These are phyloP conservation scores for Lasiodiplodia hormozganensis DNA, from an alignment of 2,329 filamentous ascomycete genomes.

Conservation along the genomic window DNA sequence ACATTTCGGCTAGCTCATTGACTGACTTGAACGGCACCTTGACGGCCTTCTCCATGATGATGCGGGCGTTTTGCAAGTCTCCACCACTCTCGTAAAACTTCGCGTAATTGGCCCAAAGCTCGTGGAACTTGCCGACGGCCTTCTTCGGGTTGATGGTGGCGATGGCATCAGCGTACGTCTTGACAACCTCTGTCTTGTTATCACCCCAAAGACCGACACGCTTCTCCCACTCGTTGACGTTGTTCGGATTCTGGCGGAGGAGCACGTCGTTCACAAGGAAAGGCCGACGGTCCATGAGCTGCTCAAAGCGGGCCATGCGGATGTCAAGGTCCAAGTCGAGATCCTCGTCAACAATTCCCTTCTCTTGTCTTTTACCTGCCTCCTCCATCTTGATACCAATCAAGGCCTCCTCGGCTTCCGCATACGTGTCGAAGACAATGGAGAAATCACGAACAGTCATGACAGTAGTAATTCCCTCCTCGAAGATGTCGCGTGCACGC, in stretches of 20 bases:
- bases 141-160: constrained; percentile 93
- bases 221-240: constrained; percentile 96
- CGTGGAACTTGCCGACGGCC: constrained; percentile 89
- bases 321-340: constrained; percentile 95
- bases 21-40: constrained; percentile 98
- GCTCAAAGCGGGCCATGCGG: constrained; percentile 96
- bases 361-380: constrained; percentile 79
- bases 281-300: constrained; percentile 94
- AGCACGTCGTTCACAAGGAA: constrained; percentile 97
- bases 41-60: constrained; percentile 97
- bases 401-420: constrained; percentile 95
- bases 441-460: constrained; percentile 99
- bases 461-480: constrained; percentile 95
- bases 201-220: constrained; percentile 94
- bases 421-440: constrained; percentile 93
- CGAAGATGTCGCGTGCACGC: constrained; percentile 88
- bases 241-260: constrained; percentile 93
- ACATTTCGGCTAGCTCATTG: constrained; percentile 95
- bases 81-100: constrained; percentile 94
- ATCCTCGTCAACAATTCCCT: constrained; percentile 77
- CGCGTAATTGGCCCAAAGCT: constrained; percentile 95
- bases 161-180: constrained; percentile 94
- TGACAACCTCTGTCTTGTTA: constrained; percentile 88
- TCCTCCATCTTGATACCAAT: constrained; percentile 91
- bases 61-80: constrained; percentile 81